Percentiles rank a stretch among this genome's conserved stretches.
Evolutionary conservation across 2,329 filamentous ascomycete genomes (phyloP).

Genomic region (Pseudogymnoascus sp.): DNA sequence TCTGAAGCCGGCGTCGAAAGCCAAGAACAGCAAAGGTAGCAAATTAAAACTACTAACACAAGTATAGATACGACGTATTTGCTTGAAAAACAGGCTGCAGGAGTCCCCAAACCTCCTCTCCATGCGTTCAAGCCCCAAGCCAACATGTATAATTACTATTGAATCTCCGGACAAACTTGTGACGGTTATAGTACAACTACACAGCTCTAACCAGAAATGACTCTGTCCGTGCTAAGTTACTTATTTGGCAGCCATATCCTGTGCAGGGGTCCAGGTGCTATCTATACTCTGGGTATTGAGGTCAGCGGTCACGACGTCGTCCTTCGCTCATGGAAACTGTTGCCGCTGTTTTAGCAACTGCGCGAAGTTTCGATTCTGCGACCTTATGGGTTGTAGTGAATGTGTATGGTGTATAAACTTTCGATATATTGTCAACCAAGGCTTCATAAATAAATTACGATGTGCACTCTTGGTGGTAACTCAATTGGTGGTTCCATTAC

Average conservation of each 20-base stretch:
- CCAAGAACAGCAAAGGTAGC: background rate
- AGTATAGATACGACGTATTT: background rate
- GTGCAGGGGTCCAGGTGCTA: no score
- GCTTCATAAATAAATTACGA: background rate
- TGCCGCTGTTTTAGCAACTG: background rate
- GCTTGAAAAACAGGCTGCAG: background rate
- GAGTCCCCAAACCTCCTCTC: background rate
- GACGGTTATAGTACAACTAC: no score
- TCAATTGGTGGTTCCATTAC: conserved; percentile 10
- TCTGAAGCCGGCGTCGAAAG: background rate
- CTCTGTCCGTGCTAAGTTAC: no score
- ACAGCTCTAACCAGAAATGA: no score
- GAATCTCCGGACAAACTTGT: no score
- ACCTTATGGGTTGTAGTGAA: background rate
- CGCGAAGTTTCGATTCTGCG: background rate
- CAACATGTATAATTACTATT: background rate
- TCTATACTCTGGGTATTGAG: background rate
- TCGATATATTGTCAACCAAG: conserved; percentile 9
- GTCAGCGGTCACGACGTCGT: background rate
- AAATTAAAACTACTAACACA: background rate
- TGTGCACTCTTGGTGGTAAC: background rate
- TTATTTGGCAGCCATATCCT: no score
- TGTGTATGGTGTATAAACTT: background rate
- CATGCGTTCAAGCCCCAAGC: background rate
- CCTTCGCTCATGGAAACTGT: background rate